Percentiles rank a stretch among this genome's conserved stretches.
phyloP scores from a whole-genome alignment of 345 rosid genomes.

The Salix brachista region DNA sequence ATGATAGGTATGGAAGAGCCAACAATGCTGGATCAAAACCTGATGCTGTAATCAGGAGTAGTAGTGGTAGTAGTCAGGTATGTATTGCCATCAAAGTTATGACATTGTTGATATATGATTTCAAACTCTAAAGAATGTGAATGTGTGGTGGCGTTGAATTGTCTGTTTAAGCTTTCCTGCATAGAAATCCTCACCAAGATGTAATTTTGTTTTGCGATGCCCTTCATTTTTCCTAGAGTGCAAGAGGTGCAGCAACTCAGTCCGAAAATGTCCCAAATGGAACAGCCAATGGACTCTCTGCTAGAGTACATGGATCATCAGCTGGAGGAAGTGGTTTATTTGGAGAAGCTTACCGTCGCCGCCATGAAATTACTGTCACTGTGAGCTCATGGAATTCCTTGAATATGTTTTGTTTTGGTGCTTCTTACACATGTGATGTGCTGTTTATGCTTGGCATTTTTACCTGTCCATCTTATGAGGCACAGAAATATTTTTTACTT shows the following conservation, averaged over 20 bases:
- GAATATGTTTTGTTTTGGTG: background rate
- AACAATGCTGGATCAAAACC: slow-evolving; percentile 37
- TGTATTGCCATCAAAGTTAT: background rate
- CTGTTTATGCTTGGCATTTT: background rate
- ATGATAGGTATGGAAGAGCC: slow-evolving; percentile 45
- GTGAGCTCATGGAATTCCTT: slow-evolving; percentile 43
- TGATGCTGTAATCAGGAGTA: slow-evolving; percentile 37
- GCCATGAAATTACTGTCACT: slow-evolving; percentile 74
- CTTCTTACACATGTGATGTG: background rate
- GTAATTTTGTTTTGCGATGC: no score
- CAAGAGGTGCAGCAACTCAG: slow-evolving; percentile 33
- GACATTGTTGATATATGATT: no score
- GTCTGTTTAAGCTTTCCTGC: background rate
- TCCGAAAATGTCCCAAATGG: slow-evolving; percentile 46
- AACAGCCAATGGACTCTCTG: slow-evolving; percentile 30
- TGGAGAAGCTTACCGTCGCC: slow-evolving; percentile 65
- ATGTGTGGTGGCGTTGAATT: background rate
- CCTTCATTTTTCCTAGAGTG: slow-evolving; percentile 19
- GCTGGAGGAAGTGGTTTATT: slow-evolving; percentile 44
- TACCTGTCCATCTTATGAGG: background rate
- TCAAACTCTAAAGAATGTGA: background rate
- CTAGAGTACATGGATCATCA: slow-evolving; percentile 41
- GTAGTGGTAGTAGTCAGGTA: slow-evolving; percentile 39
- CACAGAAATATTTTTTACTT: background rate
- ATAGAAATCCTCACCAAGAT: background rate